phyloP scores from a whole-genome alignment of 2,329 filamentous ascomycete species.

The Botrytis deweyae region DNA sequence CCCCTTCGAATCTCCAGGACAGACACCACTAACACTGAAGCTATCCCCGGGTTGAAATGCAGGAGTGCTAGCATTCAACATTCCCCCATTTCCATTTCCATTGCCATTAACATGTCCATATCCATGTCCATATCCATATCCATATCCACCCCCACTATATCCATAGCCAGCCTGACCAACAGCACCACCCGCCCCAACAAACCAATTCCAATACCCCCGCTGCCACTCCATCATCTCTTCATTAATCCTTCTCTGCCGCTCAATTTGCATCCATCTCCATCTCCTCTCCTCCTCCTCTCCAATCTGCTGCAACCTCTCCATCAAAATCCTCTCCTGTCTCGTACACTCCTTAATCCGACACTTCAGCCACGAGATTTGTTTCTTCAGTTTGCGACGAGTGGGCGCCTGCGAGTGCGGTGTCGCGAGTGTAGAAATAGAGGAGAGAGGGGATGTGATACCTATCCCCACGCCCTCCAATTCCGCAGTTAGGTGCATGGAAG shows the following conservation, averaged over 20 bases:
- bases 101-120: background rate
- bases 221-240: background rate
- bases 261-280: slow-evolving; percentile 39
- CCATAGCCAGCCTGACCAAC: background rate
- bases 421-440: background rate
- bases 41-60: background rate
- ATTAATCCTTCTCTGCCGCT: slow-evolving; percentile 1
- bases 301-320: slow-evolving; percentile 50
- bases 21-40: background rate
- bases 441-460: background rate
- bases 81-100: background rate
- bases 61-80: background rate
- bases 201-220: background rate
- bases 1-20: background rate
- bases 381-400: slow-evolving; percentile 33
- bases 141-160: background rate
- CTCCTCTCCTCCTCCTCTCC: slow-evolving; percentile 53
- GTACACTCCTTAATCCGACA: slow-evolving; percentile 47
- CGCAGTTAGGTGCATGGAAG: background rate
- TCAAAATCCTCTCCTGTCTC: slow-evolving; percentile 48
- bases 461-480: background rate
- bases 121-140: background rate
- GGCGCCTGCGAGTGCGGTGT: background rate
- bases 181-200: background rate
- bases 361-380: slow-evolving; percentile 45